These are phyloP conservation scores for Aspergillus ostianus DNA, from an alignment of 495 filamentous ascomycete genomes.

Conservation along the genomic window DNA sequence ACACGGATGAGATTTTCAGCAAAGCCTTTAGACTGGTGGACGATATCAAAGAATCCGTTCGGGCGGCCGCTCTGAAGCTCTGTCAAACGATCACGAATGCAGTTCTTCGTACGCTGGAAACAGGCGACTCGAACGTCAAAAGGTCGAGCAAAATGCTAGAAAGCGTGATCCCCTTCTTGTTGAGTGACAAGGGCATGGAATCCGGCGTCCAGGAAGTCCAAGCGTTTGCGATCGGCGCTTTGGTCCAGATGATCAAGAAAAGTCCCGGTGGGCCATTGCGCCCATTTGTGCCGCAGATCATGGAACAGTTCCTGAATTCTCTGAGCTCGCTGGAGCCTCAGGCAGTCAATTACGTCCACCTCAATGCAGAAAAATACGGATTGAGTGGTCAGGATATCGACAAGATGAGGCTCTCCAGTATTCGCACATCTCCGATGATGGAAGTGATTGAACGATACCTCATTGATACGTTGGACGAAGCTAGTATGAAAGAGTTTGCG, in stretches of 20 bases:
- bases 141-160: constrained; percentile 72
- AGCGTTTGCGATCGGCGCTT: constrained; percentile 64
- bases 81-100: constrained; percentile 79
- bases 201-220: constrained; percentile 84
- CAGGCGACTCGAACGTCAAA: constrained; percentile 66
- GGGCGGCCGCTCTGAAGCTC: constrained; percentile 73
- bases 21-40: constrained; percentile 79
- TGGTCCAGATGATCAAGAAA: constrained; percentile 86
- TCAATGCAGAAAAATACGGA: constrained; percentile 84
- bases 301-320: constrained; percentile 75
- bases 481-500: constrained; percentile 70
- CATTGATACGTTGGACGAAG: constrained; percentile 72
- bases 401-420: constrained; percentile 72
- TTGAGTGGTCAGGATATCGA: constrained; percentile 82
- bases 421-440: constrained; percentile 84
- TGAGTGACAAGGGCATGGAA: constrained; percentile 86
- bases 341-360: constrained; percentile 84
- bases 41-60: constrained; percentile 90
- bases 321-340: constrained; percentile 85
- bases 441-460: constrained; percentile 90
- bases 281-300: constrained; percentile 76
- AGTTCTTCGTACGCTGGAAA: constrained; percentile 81
- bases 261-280: constrained; percentile 66
- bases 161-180: constrained; percentile 82
- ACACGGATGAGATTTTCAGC: constrained; percentile 80